phyloP scores from a whole-genome alignment of 2,329 filamentous ascomycete genomes.

The Aphanocladium album region DNA sequence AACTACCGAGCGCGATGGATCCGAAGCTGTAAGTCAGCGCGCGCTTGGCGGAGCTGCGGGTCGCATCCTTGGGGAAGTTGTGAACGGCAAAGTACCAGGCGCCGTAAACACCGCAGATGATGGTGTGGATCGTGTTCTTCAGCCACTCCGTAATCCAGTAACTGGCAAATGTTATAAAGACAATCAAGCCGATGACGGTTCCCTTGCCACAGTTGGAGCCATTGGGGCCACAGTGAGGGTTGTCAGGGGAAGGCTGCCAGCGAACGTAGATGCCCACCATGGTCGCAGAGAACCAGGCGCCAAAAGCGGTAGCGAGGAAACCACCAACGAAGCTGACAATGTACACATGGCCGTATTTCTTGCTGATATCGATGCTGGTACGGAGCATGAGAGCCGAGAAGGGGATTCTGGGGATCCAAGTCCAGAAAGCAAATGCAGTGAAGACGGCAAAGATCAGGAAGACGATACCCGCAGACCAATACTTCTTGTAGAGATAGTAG shows the following conservation, averaged over 20 bases:
- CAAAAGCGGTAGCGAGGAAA: conserved; percentile 67
- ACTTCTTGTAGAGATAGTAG: conserved; percentile 72
- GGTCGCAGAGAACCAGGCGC: conserved; percentile 81
- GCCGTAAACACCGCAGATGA: conserved; percentile 82
- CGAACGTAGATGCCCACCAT: conserved; percentile 81
- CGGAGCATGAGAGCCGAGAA: conserved; percentile 88
- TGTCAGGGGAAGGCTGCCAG: conserved; percentile 60
- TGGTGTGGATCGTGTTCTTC: conserved; percentile 89
- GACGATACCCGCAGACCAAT: conserved; percentile 81
- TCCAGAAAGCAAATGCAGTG: conserved; percentile 75
- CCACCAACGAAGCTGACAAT: conserved; percentile 81
- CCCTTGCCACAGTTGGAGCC: conserved; percentile 63
- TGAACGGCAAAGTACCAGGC: conserved; percentile 82
- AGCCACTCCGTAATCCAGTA: conserved; percentile 94
- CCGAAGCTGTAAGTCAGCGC: conserved; percentile 89
- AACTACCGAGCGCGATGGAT: conserved; percentile 78
- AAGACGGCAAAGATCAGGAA: conserved; percentile 80
- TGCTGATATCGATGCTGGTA: conserved; percentile 79
- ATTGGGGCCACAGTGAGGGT: conserved; percentile 44
- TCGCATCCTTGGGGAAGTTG: conserved; percentile 70
- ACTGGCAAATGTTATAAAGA: conserved; percentile 83
- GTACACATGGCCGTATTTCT: conserved; percentile 80
- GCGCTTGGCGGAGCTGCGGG: conserved; percentile 75
- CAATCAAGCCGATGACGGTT: conserved; percentile 78
- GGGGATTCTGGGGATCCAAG: conserved; percentile 85